Base-by-base conservation (phyloP, 192 early-diverging fungal species). In the Lobosporangium transversale region DNA sequence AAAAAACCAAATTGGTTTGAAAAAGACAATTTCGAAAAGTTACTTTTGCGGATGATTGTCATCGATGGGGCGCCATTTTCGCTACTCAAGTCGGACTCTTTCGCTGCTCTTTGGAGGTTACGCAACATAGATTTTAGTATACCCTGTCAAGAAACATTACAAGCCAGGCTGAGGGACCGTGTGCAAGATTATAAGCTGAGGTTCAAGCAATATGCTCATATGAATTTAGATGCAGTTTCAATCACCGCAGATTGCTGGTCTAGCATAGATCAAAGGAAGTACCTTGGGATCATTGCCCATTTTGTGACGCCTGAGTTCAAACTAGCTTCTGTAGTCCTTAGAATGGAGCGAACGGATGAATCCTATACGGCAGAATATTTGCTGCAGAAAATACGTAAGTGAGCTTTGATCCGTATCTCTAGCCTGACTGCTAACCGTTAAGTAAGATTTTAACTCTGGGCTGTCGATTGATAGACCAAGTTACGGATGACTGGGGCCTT, bases 261-360 rank as follows among this genome's bases (percentile, higher is more conserved):
- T 15, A 55, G 53, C 18, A 23, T 2, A n/a, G 31, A 55, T 31
- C 15, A 21, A 31, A 55, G 30, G 15, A 7, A 36, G 3, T 55
- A 30, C 36, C 53, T 55, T 31, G 53, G 53, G 31, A 8, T 35
- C 53, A 55, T n/a, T 2, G 17, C n/a, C 29, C 53, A 55, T 21
- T 55, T 35, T 33, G n/a, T 55, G 17, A 8, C 27, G 7, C 27
- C 23, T 36, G n/a, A 23, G 4, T 55, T 35, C 7, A 24, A 30
- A 5, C 8, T 33, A 18, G 8, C 23, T 24, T 55, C 53, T 12
- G 7, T 55, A 30, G 53, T 33, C 53, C 31, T 55, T 55, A 33
- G 53, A 1, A 55, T 55, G 53, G 53, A 55, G 53, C 53, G 27
- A 15, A 3, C 36, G 18, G 17, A 55, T n/a, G 53, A 31, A 3